Conservation (phyloP, 2,329 filamentous ascomycete genomes). For the Fusarium sp. region DNA sequence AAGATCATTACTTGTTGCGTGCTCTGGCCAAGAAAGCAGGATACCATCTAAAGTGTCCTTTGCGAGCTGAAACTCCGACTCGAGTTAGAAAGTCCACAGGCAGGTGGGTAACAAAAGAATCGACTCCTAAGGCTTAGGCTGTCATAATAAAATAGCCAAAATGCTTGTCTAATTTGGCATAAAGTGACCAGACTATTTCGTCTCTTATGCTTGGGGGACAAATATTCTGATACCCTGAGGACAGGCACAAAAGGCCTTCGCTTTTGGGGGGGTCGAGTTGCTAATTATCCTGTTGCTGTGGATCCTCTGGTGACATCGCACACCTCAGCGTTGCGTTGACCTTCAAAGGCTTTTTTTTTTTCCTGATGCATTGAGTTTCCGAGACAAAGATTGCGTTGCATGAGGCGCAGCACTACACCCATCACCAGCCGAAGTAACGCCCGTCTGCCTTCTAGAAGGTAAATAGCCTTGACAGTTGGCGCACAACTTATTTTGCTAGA, state of each 20-base stretch:
- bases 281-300: conserved; percentile 8
- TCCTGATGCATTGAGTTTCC: conserved; percentile 1
- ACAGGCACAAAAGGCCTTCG: neutral
- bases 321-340: neutral
- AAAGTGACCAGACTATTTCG: no score
- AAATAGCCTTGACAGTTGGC: neutral
- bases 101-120: neutral
- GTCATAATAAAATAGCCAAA: no score
- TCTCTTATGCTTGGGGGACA: no score
- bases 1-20: conserved; percentile 35
- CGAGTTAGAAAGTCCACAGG: conserved; percentile 23
- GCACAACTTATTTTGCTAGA: neutral
- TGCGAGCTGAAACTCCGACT: conserved; percentile 38
- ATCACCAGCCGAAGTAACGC: conserved; percentile 13
- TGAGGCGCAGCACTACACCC: conserved; percentile 40
- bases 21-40: conserved; percentile 28
- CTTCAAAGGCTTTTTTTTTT: conserved; percentile 10
- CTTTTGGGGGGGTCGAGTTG: neutral
- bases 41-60: conserved; percentile 38
- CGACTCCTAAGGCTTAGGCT: no score
- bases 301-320: conserved; percentile 8
- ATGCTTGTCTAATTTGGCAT: no score
- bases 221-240: no score
- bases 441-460: conserved; percentile 42
- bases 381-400: conserved; percentile 42